Base-by-base conservation (phyloP, 1,139 yeast species). In the Kurtzmaniella quercitrusa region DNA sequence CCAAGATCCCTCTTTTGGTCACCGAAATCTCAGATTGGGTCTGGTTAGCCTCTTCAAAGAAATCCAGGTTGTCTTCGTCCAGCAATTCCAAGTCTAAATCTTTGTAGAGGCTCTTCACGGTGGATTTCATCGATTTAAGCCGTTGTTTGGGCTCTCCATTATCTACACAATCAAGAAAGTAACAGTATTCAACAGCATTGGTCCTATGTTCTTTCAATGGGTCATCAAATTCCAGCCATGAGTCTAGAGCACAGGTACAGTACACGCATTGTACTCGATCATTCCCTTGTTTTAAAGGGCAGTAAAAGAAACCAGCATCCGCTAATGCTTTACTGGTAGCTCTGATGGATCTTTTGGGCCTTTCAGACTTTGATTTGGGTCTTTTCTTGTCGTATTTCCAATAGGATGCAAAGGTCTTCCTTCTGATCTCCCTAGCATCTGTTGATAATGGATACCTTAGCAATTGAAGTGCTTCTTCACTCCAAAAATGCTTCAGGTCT, bases 191-290 rank as follows among this genome's bases (percentile, higher is more conserved):
- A 0, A 70, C 68, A 7, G 68, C 62, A 48, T 81, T 65, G 33
- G 63, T 60, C 25, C 55, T 57, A 55, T 82, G 88, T 44, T 78
- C 86, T 3, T 51, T 60, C 25, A 75, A 49, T 0, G 94, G 94
- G 48, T 77, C 81, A 60, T 88, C 95, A 2, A 68, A 69, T 1
- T 64, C 60, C 49, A 79, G 88, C 95, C 95, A 88, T 3, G 81
- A 82, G 50, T 82, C 88, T 17, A 88, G 66, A 1, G 82, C 70
- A 16, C 81, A 66, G 7, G 77, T 82, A 60, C 96, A 88, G 54
- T 84, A 85, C 48, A 82, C 70, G 54, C 96, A 88, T 11, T 75
- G 70, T 0, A 80, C 86, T n/a, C 79, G 64, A 56, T 86, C 95
- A 50, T 82, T 87, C 19, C 62, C 69, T 2, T 53, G 51, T 3